These are phyloP conservation scores for Fusarium mundagurra DNA, from an alignment of 2,329 filamentous ascomycete genomes.

Conservation along the genomic window DNA sequence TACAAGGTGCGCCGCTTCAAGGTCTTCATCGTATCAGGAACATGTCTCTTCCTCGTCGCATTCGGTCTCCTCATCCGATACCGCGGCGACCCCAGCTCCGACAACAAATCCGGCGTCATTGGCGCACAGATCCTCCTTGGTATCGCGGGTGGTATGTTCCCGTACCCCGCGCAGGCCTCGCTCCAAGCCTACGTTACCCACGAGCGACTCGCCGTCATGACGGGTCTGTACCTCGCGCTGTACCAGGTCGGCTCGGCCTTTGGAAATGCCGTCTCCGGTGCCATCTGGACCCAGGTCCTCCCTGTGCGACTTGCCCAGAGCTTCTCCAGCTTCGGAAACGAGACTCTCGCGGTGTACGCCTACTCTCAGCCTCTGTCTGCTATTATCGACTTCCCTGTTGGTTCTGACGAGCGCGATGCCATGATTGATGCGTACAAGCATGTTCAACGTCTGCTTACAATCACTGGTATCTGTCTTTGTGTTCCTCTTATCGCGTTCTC, in stretches of 20 bases:
- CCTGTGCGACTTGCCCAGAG: slow-evolving; percentile 56
- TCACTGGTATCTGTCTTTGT: slow-evolving; percentile 60
- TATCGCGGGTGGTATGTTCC: slow-evolving; percentile 71
- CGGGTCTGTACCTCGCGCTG: slow-evolving; percentile 69
- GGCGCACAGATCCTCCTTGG: slow-evolving; percentile 71
- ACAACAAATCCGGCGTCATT: slow-evolving; percentile 65
- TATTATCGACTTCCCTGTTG: slow-evolving; percentile 51
- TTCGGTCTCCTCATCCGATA: slow-evolving; percentile 72
- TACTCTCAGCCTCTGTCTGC: slow-evolving; percentile 52
- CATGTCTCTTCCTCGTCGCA: slow-evolving; percentile 69
- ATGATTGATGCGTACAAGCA: slow-evolving; percentile 58
- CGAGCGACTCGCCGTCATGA: slow-evolving; percentile 70
- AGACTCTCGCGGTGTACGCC: slow-evolving; percentile 48
- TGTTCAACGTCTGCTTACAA: slow-evolving; percentile 57
- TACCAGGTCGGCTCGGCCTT: slow-evolving; percentile 71
- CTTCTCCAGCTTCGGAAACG: slow-evolving; percentile 46
- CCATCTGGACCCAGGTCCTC: slow-evolving; percentile 69
- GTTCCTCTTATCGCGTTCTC: slow-evolving; percentile 59
- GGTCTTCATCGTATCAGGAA: slow-evolving; percentile 70
- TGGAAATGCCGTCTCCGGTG: slow-evolving; percentile 68
- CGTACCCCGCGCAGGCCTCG: slow-evolving; percentile 59
- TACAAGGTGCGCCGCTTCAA: slow-evolving; percentile 69
- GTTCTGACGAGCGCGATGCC: slow-evolving; percentile 54
- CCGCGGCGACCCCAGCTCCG: slow-evolving; percentile 60
- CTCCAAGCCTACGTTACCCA: slow-evolving; percentile 55